These are phyloP conservation scores for Eucalyptus sideroxylon DNA, from an alignment of 345 rosid genomes.

Conservation along the genomic window DNA sequence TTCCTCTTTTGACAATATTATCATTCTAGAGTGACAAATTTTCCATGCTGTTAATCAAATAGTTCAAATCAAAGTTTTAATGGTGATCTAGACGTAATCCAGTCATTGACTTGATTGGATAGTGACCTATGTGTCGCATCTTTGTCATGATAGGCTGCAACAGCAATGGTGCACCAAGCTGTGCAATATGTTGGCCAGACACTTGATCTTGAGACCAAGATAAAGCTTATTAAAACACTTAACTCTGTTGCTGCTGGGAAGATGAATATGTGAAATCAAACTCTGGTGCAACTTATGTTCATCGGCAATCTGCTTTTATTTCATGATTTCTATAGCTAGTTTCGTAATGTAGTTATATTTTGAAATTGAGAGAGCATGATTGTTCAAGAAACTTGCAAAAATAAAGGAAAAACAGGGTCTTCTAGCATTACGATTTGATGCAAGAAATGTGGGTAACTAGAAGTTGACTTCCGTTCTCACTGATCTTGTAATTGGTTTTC, in stretches of 20 bases:
- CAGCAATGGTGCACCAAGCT: not conserved
- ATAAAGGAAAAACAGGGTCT: slow-evolving; percentile 84
- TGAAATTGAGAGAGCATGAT: slow-evolving; percentile 85
- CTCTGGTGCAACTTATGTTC: not conserved
- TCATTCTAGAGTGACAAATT: not conserved
- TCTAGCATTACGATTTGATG: slow-evolving; percentile 85
- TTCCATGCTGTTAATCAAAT: not conserved
- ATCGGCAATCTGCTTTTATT: not conserved
- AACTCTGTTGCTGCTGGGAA: slow-evolving; percentile 62
- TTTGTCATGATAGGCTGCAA: no score
- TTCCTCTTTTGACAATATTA: not conserved
- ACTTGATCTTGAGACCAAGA: not conserved
- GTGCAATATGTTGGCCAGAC: not conserved
- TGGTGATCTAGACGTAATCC: not conserved
- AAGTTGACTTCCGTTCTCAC: not conserved
- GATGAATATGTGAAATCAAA: slow-evolving; percentile 16
- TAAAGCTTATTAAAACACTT: not conserved
- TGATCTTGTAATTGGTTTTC: not conserved
- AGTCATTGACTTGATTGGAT: not conserved
- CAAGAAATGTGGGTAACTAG: slow-evolving; percentile 85
- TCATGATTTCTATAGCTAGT: not conserved
- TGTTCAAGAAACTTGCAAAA: slow-evolving; percentile 79
- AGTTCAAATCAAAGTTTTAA: no score
- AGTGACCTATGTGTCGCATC: not conserved
- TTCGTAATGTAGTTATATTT: slow-evolving; percentile 56